phyloP scores from a whole-genome alignment of 2,329 filamentous ascomycete genomes.

The Colletotrichum agaves region DNA sequence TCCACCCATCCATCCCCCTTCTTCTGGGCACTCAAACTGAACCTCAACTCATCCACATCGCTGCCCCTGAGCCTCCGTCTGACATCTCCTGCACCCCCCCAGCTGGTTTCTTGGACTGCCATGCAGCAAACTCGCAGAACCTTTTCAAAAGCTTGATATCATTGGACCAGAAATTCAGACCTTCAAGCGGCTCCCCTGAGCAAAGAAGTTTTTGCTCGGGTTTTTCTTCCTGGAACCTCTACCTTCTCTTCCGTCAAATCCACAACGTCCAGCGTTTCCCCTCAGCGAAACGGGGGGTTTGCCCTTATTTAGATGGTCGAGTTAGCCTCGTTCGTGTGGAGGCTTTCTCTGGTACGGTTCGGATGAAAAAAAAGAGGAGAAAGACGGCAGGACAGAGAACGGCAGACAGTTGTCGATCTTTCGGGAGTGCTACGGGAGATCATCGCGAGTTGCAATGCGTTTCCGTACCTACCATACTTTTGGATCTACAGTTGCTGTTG shows the following conservation, averaged over 20 bases:
- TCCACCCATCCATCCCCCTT: constrained; percentile 28
- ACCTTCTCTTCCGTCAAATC: neutral
- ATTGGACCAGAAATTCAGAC: constrained; percentile 25
- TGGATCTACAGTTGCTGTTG: constrained; percentile 15
- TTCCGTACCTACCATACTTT: neutral
- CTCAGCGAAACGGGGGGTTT: neutral
- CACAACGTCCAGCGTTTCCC: constrained; percentile 14
- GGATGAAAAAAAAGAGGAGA: constrained; percentile 25
- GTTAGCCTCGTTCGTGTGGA: constrained; percentile 8
- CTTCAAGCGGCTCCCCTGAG: constrained; percentile 9
- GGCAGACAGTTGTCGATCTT: constrained; percentile 23
- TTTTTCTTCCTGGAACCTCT: constrained; percentile 12
- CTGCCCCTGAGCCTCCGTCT: constrained; percentile 31
- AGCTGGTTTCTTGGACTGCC: constrained; percentile 1
- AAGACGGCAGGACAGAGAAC: constrained; percentile 19
- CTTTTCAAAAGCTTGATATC: constrained; percentile 14
- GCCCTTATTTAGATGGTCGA: constrained; percentile 9
- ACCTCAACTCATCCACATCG: constrained; percentile 33
- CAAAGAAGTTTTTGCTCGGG: constrained; percentile 16
- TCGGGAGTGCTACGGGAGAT: constrained; percentile 8
- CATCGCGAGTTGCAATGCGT: neutral
- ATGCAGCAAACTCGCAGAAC: neutral
- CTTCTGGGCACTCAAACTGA: constrained; percentile 36
- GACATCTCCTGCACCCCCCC: constrained; percentile 14
- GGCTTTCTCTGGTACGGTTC: constrained; percentile 3